Evolutionary conservation across 257 asterid genomes (phyloP).

Genomic region (Anisodus acutangulus): DNA sequence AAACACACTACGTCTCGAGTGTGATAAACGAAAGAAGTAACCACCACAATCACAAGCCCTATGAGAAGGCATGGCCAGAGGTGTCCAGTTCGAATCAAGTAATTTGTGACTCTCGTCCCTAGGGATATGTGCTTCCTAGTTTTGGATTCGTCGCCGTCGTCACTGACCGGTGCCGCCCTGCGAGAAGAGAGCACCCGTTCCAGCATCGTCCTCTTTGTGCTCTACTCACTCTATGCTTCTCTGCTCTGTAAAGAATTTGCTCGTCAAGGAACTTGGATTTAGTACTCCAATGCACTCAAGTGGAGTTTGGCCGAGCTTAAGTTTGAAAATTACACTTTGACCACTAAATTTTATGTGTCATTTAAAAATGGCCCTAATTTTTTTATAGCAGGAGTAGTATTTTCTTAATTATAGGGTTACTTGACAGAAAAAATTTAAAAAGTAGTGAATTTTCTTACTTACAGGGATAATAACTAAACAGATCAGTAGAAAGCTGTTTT

Average conservation of each 20-base stretch:
- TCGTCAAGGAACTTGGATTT: background rate
- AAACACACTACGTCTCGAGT: constrained; percentile 90
- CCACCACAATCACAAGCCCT: constrained; percentile 54
- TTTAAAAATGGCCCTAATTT: too few species aligned
- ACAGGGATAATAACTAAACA: too few species aligned
- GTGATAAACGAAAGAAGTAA: constrained; percentile 49
- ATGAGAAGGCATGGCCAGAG: constrained; percentile 70
- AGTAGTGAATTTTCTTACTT: too few species aligned
- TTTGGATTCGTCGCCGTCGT: constrained; percentile 76
- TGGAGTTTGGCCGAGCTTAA: background rate
- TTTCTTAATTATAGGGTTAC: too few species aligned
- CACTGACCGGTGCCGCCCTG: constrained; percentile 61
- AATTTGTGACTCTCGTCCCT: constrained; percentile 56
- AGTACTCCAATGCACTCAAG: background rate
- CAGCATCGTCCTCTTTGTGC: constrained; percentile 51
- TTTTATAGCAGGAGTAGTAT: too few species aligned
- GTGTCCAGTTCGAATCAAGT: constrained; percentile 74
- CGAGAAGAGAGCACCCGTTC: constrained; percentile 82
- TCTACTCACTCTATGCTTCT: constrained; percentile 5
- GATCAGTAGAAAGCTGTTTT: too few species aligned
- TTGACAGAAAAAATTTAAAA: too few species aligned
- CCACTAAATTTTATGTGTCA: too few species aligned
- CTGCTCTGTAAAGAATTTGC: background rate
- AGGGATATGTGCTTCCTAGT: constrained; percentile 64
- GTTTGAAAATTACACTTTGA: background rate